Base-by-base conservation (phyloP, 1,284 basidiomycete species). In the Ustilago cynodontis region DNA sequence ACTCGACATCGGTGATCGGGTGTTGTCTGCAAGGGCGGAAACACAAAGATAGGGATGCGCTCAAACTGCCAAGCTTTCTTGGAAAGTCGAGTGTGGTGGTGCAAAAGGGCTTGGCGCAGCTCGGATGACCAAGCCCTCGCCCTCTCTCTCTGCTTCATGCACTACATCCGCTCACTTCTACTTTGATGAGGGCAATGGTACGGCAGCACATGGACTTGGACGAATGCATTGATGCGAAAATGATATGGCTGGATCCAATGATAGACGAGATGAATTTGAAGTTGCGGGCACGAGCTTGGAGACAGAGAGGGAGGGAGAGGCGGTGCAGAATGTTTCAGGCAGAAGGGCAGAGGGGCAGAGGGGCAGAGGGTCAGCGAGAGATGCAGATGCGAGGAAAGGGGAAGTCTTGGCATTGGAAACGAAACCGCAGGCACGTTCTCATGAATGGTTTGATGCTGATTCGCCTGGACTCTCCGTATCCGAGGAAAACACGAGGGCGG, bases 401-500 rank as follows among this genome's bases (percentile, higher is more conserved):
- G 3, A 45, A 45, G 18, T n/a, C 43, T 45, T 45, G 43, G 43
- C 43, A 22, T 39, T 55, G 35, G n/a, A 37, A 35, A 13, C 22
- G 11, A 45, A 58, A 58, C 56, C 47, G 57, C 57, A 59, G 57
- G 47, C 57, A 49, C 57, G 47, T 49, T 49, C 26, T 52, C 29
- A 20, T 16, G 50, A 52, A 14, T 52, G 50, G 10, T 31, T 22
- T 33, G 29, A 29, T 33, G 29, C 50, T 33, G 29, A 22, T 33
- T 33, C 31, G 8, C 16, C 28, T 22, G 10, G 20, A 52, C 29
- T 26, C 47, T 11, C 26, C 26, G 47, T 28, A 56, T 43, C 52
- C 65, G 53, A 67, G 58, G 14, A 24, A 49, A 49, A 37, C 65
- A 67, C 58, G 65, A 51, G 65, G 65, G 65, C 65, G 65, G 64